Evolutionary conservation across 2,329 filamentous ascomycete species (phyloP), one percentile per base, ranked within the genome.

Genomic region (Taxawa tesnikishii): DNA sequence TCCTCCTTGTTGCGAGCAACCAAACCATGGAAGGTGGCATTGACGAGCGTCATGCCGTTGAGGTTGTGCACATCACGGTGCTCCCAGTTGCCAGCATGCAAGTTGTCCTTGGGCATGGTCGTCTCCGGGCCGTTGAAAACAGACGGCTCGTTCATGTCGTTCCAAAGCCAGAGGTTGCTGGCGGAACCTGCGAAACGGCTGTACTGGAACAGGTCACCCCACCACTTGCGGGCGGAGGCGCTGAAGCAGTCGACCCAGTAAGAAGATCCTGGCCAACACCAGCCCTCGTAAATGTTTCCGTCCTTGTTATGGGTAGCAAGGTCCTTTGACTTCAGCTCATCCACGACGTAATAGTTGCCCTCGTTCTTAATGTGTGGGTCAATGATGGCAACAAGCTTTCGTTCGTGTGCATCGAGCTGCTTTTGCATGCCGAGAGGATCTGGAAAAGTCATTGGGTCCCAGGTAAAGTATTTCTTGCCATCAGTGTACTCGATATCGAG

Each of bases 61-160:
- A 96, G 55, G 58, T 98, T 96, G 66, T 98, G 90, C 4, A 98
- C 63, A 52, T 98, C 90, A 41, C 90, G 82, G 54, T 98, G 90
- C 57, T 98, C 90, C 90, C 90, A 98, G 50, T 80, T 74, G 32
- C 74, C 87, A 49, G 81, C 63, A 54, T 98, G 90, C 17, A 98
- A 59, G 53, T 98, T 98, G 63, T 98, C 90, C 60, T 94, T 94
- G 39, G 90, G 90, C 87, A 96, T 96, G 4, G 88, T 96, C 3
- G 85, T 93, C 58, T 98, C 90, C 0, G 90, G 90, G 0, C 90
- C 90, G 54, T 96, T 96, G 66, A 98, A 98, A 2, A 98, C 90
- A 0, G 90, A 96, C 1, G 90, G 90, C 62, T 98, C 90, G 53
- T 94, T 96, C 90, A 98, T 98, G 55, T 98, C 90, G 55, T 98